Evolutionary conservation across 140 eudicot species (phyloP).

Genomic region (Senecio squalidus): DNA sequence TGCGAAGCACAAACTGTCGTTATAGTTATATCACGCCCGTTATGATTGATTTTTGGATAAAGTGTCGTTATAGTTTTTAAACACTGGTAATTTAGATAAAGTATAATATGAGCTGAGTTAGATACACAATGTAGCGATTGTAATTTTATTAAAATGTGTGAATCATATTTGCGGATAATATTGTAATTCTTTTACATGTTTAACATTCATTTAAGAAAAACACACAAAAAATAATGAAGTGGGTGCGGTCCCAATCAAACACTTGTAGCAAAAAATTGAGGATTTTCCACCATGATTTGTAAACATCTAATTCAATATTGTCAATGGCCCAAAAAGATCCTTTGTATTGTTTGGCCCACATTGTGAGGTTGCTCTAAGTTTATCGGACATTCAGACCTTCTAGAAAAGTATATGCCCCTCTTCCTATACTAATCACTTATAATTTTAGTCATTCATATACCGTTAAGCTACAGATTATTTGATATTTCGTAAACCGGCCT

Average conservation of each 20-base stretch:
- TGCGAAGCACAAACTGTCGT: no score
- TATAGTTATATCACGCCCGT: no score
- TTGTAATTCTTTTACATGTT: no score
- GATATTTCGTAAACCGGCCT: neutral
- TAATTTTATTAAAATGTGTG: no score
- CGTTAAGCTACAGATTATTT: neutral
- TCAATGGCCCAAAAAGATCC: constrained; percentile 24
- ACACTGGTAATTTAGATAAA: no score
- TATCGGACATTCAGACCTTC: constrained; percentile 21
- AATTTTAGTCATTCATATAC: neutral
- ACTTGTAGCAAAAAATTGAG: constrained; percentile 14
- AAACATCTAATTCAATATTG: constrained; percentile 12
- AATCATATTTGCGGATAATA: no score
- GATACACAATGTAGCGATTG: no score
- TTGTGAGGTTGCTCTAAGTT: constrained; percentile 18
- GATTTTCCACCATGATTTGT: neutral
- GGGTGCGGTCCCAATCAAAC: constrained; percentile 19
- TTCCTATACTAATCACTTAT: neutral
- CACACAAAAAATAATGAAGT: neutral
- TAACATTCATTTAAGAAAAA: neutral
- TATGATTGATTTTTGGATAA: no score
- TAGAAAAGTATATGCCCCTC: constrained; percentile 14
- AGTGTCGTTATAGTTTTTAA: no score
- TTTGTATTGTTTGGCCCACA: constrained; percentile 18
- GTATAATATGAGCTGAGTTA: no score